A percentile compares a stretch with the other conserved stretches of the same genome.
These are phyloP conservation scores for Astragalus membranaceus DNA, from an alignment of 306 rosid species.

Conservation along the genomic window DNA sequence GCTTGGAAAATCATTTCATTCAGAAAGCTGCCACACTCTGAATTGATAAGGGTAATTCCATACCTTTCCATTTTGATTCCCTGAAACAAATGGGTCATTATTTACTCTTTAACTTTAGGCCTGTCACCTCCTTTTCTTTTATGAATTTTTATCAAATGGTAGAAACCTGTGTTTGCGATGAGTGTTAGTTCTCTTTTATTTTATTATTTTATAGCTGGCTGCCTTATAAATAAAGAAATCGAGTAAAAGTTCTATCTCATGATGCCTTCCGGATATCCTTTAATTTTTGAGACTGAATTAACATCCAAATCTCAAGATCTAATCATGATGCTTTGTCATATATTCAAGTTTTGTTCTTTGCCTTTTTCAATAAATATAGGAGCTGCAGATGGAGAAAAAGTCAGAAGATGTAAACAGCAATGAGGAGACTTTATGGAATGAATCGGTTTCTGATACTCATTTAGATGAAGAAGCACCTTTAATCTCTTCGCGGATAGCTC, in stretches of 20 bases:
- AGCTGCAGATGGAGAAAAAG: constrained; percentile 74
- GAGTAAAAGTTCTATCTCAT: background rate
- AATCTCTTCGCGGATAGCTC: constrained; percentile 65
- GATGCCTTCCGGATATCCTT: background rate
- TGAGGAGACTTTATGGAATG: constrained; percentile 34
- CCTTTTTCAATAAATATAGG: constrained; percentile 39
- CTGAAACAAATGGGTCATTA: background rate
- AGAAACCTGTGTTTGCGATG: background rate
- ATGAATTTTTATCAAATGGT: background rate
- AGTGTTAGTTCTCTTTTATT: background rate
- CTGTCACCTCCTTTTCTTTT: background rate
- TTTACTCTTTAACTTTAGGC: background rate
- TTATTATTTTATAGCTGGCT: background rate
- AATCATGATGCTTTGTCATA: background rate
- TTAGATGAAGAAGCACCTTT: constrained; percentile 78
- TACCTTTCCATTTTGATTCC: background rate
- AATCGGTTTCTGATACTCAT: constrained; percentile 35
- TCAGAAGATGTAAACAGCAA: constrained; percentile 34
- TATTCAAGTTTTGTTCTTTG: constrained; percentile 7
- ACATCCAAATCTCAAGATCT: background rate
- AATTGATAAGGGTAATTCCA: background rate
- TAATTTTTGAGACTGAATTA: background rate
- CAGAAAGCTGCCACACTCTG: background rate
- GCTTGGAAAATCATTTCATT: constrained; percentile 9
- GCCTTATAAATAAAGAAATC: constrained; percentile 1